A percentile compares a stretch with the other conserved stretches of the same genome.
These are phyloP conservation scores for Nemania diffusa DNA, from an alignment of 2,329 filamentous ascomycete genomes.

Conservation along the genomic window DNA sequence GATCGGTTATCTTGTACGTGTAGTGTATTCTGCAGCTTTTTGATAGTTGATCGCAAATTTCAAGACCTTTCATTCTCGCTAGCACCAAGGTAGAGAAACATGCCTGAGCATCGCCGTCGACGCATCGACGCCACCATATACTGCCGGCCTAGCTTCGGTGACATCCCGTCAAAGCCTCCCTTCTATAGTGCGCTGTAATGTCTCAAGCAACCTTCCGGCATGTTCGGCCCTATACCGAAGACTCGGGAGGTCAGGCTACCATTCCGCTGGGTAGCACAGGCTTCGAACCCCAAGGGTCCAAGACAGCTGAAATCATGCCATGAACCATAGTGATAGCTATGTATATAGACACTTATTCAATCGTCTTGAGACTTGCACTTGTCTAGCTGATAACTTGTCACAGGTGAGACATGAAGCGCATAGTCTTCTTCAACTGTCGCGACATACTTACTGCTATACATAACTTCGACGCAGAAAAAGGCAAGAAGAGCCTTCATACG, in stretches of 20 bases:
- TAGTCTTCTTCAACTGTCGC: not conserved
- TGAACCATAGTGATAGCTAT: no score
- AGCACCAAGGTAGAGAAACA: not conserved
- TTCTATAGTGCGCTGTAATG: constrained; percentile 5
- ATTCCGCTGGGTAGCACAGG: not conserved
- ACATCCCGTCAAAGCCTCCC: not conserved
- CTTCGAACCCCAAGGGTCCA: not conserved
- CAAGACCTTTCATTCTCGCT: not conserved
- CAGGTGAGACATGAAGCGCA: not conserved
- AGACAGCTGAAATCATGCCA: constrained; percentile 2
- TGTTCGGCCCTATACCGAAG: not conserved
- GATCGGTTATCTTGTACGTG: not conserved
- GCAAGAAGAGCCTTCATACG: not conserved
- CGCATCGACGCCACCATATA: not conserved
- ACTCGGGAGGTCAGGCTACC: not conserved
- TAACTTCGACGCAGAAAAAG: not conserved
- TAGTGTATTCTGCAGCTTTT: not conserved
- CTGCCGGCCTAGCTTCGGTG: not conserved
- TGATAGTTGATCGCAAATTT: not conserved
- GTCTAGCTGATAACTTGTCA: not conserved
- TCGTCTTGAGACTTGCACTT: not conserved
- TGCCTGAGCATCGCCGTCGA: not conserved
- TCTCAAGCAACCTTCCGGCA: constrained; percentile 16
- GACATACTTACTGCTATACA: not conserved
- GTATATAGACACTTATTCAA: not conserved